Conservation (phyloP, 2,329 filamentous ascomycete species). For the Alternaria postmessia region DNA sequence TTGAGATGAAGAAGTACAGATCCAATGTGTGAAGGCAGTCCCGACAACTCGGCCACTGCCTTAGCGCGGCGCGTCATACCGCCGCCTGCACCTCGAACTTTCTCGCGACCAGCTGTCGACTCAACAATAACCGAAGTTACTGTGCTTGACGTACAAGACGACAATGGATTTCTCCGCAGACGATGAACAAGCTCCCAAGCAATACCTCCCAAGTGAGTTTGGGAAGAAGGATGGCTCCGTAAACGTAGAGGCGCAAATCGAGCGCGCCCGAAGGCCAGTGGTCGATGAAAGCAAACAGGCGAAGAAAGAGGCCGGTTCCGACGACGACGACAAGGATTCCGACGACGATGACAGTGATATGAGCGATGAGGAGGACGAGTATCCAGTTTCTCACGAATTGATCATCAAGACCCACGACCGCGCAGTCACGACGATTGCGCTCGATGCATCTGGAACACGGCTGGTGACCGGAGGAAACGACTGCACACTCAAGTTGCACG, state of each 20-base stretch:
- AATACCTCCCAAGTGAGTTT: conserved; percentile 83
- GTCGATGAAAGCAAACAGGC: conserved; percentile 46
- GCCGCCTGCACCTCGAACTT: conserved; percentile 15
- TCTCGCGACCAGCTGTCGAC: neutral
- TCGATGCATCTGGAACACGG: conserved; percentile 85
- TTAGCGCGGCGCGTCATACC: conserved; percentile 22
- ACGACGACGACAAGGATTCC: conserved; percentile 44
- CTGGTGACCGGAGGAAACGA: conserved; percentile 92
- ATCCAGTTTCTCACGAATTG: conserved; percentile 91
- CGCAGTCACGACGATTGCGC: conserved; percentile 80
- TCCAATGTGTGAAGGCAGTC: neutral
- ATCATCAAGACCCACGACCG: conserved; percentile 91
- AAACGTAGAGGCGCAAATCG: conserved; percentile 81
- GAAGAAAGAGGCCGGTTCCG: conserved; percentile 40
- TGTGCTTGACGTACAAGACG: conserved; percentile 11
- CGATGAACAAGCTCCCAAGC: conserved; percentile 73
- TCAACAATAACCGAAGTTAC: conserved; percentile 8
- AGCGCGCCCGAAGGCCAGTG: conserved; percentile 73
- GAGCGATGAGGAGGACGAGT: conserved; percentile 80
- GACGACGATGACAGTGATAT: conserved; percentile 64
- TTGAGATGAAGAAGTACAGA: neutral
- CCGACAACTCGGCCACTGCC: conserved; percentile 2
- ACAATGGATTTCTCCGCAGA: conserved; percentile 43
- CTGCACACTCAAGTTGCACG: conserved; percentile 89
- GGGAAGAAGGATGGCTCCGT: conserved; percentile 80